Percentiles rank a stretch among this genome's conserved stretches.
Evolutionary conservation across 345 rosid genomes (phyloP).

Genomic region (Moricandia arvensis): DNA sequence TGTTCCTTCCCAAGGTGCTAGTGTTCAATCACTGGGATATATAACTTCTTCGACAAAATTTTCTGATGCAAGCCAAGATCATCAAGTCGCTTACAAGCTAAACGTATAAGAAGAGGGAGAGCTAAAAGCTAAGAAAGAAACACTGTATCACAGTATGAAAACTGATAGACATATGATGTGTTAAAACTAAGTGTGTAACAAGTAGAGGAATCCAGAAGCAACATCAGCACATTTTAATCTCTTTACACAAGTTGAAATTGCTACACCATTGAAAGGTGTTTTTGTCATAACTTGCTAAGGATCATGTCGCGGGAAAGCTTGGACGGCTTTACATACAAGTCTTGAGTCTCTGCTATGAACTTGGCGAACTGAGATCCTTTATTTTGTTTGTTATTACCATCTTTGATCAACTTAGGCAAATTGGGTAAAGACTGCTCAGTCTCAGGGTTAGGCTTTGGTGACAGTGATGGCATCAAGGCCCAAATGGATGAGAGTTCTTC

Average conservation of each 20-base stretch:
- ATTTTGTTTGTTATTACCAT: conserved; percentile 46
- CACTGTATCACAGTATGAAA: not conserved
- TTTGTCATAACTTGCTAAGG: conserved; percentile 62
- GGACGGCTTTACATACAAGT: conserved; percentile 40
- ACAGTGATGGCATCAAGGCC: conserved; percentile 60
- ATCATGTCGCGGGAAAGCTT: conserved; percentile 37
- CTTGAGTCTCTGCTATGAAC: conserved; percentile 58
- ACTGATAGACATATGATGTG: not conserved
- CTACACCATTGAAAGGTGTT: too few species aligned
- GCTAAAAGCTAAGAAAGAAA: not conserved
- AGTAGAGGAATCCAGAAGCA: not conserved
- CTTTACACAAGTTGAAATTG: not conserved
- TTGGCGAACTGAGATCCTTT: conserved; percentile 83
- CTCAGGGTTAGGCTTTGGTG: conserved; percentile 52
- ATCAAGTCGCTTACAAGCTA: not conserved
- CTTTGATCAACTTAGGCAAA: conserved; percentile 41
- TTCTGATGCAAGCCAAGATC: not conserved
- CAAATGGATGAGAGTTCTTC: conserved; percentile 65
- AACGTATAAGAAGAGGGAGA: not conserved
- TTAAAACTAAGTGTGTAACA: not conserved
- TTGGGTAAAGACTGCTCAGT: conserved; percentile 36
- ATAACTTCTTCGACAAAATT: not conserved
- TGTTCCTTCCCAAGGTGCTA: not conserved
- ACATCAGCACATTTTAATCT: too few species aligned
- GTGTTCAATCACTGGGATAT: not conserved